A percentile compares a stretch with the other conserved stretches of the same genome.
phyloP scores from a whole-genome alignment of 2,329 filamentous ascomycete species.

The Fusarium mangiferae region DNA sequence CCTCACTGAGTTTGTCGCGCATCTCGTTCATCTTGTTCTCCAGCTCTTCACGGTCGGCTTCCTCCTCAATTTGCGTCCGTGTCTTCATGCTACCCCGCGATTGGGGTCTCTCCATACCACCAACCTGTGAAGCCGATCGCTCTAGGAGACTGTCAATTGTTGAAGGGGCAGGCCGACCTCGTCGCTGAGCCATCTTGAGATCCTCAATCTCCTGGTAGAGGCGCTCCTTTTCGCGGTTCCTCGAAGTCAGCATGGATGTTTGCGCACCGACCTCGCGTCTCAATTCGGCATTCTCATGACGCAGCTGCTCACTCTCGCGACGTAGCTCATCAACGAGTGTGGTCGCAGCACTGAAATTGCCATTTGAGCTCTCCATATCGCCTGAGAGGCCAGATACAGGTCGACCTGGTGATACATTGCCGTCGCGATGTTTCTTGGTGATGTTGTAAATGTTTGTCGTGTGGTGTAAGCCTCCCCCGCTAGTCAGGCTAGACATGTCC shows the following conservation, averaged over 20 bases:
- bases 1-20: constrained; percentile 85
- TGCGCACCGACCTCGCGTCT: constrained; percentile 93
- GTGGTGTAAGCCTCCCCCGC: constrained; percentile 59
- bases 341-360: constrained; percentile 67
- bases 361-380: constrained; percentile 62
- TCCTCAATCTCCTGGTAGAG: constrained; percentile 98
- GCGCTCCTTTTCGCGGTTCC: constrained; percentile 93
- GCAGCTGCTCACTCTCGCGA: constrained; percentile 76
- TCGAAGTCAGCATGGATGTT: constrained; percentile 95
- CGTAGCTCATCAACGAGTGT: constrained; percentile 81
- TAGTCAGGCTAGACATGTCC: constrained; percentile 59
- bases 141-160: constrained; percentile 92
- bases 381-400: constrained; percentile 62
- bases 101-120: constrained; percentile 73
- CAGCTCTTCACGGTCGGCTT: constrained; percentile 84
- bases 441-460: constrained; percentile 76
- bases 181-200: constrained; percentile 86
- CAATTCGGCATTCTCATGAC: constrained; percentile 92
- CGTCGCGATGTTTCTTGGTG: constrained; percentile 63
- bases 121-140: constrained; percentile 88
- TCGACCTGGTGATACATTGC: constrained; percentile 59
- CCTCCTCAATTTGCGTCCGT: constrained; percentile 70
- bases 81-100: constrained; percentile 79
- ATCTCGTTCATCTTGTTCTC: constrained; percentile 86
- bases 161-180: constrained; percentile 69